phyloP scores from a whole-genome alignment of 805 yeast genomes.

The Candida coleopterorum region DNA sequence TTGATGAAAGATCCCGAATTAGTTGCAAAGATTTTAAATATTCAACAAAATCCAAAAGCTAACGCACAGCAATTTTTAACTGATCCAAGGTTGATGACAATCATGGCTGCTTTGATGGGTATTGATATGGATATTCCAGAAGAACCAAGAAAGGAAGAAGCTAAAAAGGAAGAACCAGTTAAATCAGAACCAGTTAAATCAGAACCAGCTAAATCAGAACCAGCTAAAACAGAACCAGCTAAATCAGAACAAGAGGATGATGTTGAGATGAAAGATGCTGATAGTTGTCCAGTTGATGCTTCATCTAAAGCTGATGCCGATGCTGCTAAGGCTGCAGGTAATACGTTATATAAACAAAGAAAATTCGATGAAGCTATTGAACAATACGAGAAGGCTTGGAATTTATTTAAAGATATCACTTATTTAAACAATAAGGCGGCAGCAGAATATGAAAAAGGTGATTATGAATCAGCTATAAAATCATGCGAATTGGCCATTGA shows the following conservation, averaged over 20 bases:
- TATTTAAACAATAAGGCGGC: slow-evolving; percentile 96
- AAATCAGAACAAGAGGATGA: slow-evolving; percentile 15
- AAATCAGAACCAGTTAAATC: slow-evolving; percentile 3
- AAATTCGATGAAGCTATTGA: slow-evolving; percentile 91
- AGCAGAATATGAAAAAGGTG: slow-evolving; percentile 95
- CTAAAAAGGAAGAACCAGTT: slow-evolving; percentile 10
- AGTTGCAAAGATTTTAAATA: slow-evolving; percentile 58
- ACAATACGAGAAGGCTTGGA: slow-evolving; percentile 83
- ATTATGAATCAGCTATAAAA: slow-evolving; percentile 74
- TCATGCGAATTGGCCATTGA: slow-evolving; percentile 84
- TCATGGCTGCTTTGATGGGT: slow-evolving; percentile 83
- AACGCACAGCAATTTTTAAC: slow-evolving; percentile 63
- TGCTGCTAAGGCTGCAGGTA: slow-evolving; percentile 77
- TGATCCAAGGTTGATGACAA: slow-evolving; percentile 85
- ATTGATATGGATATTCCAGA: slow-evolving; percentile 56
- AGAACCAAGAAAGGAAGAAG: slow-evolving; percentile 6
- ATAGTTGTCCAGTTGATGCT: too few relatives aligned
- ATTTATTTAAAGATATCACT: slow-evolving; percentile 74
- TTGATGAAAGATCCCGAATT: slow-evolving; percentile 83
- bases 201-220: slow-evolving; percentile 11
- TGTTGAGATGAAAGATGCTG: slow-evolving; percentile 37
- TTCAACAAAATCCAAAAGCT: slow-evolving; percentile 71
- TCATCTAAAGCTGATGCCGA: slow-evolving; percentile 53
- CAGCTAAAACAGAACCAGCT: slow-evolving; percentile 18
- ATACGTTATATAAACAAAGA: slow-evolving; percentile 76